A percentile compares a stretch with the other conserved stretches of the same genome.
Conservation (phyloP, 352 stramenopile genomes). For the Poterioochromonas sp. region DNA sequence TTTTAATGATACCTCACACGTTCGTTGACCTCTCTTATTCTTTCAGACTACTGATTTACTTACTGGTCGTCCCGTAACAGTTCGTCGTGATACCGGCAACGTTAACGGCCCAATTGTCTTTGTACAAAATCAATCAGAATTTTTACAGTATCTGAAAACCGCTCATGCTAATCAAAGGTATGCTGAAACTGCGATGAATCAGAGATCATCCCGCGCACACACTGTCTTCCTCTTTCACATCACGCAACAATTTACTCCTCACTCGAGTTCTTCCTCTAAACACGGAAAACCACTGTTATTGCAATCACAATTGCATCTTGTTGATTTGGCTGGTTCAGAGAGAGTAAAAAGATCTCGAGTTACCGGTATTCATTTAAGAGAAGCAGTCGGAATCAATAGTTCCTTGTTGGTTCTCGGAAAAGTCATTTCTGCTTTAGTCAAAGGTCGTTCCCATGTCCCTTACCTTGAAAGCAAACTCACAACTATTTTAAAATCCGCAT, state of each 20-base stretch:
- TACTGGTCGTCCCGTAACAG: background rate
- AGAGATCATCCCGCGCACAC: conserved; percentile 4
- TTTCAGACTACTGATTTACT: background rate
- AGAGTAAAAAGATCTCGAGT: conserved; percentile 56
- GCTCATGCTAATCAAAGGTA: background rate
- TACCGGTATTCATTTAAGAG: conserved; percentile 33
- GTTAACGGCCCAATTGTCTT: background rate
- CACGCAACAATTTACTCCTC: background rate
- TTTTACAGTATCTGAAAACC: background rate
- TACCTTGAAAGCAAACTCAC: background rate
- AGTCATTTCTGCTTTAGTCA: background rate
- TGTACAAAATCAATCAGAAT: background rate
- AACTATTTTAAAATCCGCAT: background rate
- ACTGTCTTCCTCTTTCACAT: background rate
- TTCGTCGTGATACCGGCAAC: background rate
- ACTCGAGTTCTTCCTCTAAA: background rate
- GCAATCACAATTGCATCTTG: conserved; percentile 47
- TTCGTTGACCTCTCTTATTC: background rate
- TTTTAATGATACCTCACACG: background rate
- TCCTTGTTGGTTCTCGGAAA: conserved; percentile 12
- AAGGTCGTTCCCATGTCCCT: background rate
- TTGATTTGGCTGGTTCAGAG: conserved; percentile 80
- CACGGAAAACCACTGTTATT: background rate
- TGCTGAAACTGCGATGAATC: conserved; percentile 1
- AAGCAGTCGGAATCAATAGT: conserved; percentile 3